phyloP scores from a whole-genome alignment of 768 basidiomycete genomes.

The Russula virescens region DNA sequence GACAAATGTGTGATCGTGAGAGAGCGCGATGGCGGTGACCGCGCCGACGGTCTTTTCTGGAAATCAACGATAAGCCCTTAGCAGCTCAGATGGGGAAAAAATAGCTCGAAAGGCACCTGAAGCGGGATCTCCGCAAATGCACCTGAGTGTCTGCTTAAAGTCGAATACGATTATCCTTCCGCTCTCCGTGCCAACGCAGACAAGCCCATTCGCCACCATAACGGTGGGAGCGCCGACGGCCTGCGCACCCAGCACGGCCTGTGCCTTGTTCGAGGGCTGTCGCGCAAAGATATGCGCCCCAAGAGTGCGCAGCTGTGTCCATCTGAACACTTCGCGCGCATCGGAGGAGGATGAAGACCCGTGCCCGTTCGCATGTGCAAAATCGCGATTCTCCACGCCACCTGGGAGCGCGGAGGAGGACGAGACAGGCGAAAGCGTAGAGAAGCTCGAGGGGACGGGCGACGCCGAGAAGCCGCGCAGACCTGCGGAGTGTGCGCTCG shows the following conservation, averaged over 20 bases:
- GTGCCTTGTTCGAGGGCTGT: slow-evolving; percentile 47
- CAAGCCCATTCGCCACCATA: slow-evolving; percentile 76
- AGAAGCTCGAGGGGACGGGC: slow-evolving; percentile 59
- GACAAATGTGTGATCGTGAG: slow-evolving; percentile 89
- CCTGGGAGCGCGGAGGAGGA: slow-evolving; percentile 46
- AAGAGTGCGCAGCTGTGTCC: slow-evolving; percentile 62
- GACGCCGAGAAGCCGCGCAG: slow-evolving; percentile 47
- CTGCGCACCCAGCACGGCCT: slow-evolving; percentile 54
- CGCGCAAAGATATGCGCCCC: slow-evolving; percentile 51
- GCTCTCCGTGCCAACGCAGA: slow-evolving; percentile 81
- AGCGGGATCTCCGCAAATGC: slow-evolving; percentile 67
- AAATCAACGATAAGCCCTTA: slow-evolving; percentile 22
- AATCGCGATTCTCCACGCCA: slow-evolving; percentile 22
- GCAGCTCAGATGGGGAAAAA: background rate
- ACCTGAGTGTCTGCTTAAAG: slow-evolving; percentile 80
- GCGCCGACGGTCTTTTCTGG: slow-evolving; percentile 60
- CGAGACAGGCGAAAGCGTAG: slow-evolving; percentile 55
- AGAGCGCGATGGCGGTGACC: slow-evolving; percentile 85
- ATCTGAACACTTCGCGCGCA: slow-evolving; percentile 62
- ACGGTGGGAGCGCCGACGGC: slow-evolving; percentile 67
- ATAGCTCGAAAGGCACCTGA: slow-evolving; percentile 41
- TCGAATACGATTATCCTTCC: slow-evolving; percentile 83
- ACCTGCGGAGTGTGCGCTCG: slow-evolving; percentile 35
- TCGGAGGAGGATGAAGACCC: slow-evolving; percentile 13
- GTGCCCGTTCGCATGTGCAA: slow-evolving; percentile 24